phyloP scores from a whole-genome alignment of 108 stramenopile species.

The Nitzschia sp. region DNA sequence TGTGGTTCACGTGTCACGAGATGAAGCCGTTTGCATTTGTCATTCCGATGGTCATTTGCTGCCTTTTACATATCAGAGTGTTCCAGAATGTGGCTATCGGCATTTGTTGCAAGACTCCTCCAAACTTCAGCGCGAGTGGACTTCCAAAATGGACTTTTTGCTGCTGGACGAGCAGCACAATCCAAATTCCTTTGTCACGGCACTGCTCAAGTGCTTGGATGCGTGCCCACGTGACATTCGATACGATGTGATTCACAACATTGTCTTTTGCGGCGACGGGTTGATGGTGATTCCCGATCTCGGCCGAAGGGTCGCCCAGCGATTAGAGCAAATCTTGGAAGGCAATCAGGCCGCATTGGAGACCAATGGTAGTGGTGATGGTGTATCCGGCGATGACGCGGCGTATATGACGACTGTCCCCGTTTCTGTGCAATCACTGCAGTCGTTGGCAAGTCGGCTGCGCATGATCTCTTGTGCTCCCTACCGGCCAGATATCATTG shows the following conservation, averaged over 20 bases:
- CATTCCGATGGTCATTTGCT: slow-evolving; percentile 42
- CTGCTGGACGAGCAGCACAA: slow-evolving; percentile 24
- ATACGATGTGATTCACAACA: slow-evolving; percentile 25
- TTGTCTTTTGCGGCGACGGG: slow-evolving; percentile 46
- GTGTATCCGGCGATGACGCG: neutral
- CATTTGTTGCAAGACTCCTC: slow-evolving; percentile 1
- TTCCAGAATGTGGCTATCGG: slow-evolving; percentile 29
- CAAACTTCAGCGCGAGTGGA: slow-evolving; percentile 19
- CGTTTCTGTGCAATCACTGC: slow-evolving; percentile 7
- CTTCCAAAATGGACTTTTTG: slow-evolving; percentile 12
- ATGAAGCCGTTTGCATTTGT: slow-evolving; percentile 38
- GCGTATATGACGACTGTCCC: slow-evolving; percentile 18
- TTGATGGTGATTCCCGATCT: slow-evolving; percentile 38
- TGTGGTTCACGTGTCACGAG: slow-evolving; percentile 30
- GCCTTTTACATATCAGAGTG: slow-evolving; percentile 40
- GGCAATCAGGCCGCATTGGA: neutral
- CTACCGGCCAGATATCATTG: slow-evolving; percentile 36
- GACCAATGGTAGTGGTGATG: neutral
- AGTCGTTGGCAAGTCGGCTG: slow-evolving; percentile 18
- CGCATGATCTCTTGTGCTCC: slow-evolving; percentile 26
- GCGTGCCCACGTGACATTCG: slow-evolving; percentile 34
- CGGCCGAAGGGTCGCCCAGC: slow-evolving; percentile 19
- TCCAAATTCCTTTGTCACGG: slow-evolving; percentile 28
- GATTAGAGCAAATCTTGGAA: slow-evolving; percentile 24
- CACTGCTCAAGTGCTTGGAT: slow-evolving; percentile 37